phyloP scores from a whole-genome alignment of 2,329 filamentous ascomycete genomes.

The Botryosphaeria dothidea region DNA sequence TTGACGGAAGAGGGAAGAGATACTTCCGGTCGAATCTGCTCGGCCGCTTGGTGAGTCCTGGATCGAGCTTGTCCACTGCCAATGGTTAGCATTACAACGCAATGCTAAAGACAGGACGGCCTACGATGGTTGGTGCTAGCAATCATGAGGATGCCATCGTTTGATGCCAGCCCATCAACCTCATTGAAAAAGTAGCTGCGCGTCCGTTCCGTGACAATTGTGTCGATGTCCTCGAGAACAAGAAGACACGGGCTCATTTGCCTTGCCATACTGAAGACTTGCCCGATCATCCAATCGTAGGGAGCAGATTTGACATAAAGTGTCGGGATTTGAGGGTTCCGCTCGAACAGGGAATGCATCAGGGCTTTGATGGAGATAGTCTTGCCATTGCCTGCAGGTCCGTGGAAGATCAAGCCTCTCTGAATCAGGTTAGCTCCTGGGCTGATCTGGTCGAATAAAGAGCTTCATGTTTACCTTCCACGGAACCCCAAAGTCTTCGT shows the following conservation, averaged over 20 bases:
- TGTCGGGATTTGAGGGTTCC: constrained; percentile 57
- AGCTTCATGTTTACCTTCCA: constrained; percentile 54
- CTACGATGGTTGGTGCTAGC: constrained; percentile 60
- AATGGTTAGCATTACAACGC: background rate
- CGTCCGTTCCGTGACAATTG: constrained; percentile 60
- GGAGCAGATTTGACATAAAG: constrained; percentile 54
- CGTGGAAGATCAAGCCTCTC: constrained; percentile 68
- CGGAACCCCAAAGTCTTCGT: constrained; percentile 62
- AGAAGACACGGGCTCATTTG: constrained; percentile 67
- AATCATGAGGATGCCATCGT: constrained; percentile 71
- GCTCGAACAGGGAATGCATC: constrained; percentile 63
- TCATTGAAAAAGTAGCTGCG: constrained; percentile 73
- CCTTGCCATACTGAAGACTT: constrained; percentile 55
- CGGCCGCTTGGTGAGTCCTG: constrained; percentile 57
- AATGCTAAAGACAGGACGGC: background rate
- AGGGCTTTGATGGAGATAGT: constrained; percentile 71
- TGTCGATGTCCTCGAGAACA: constrained; percentile 72
- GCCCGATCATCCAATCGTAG: constrained; percentile 28
- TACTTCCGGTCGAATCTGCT: constrained; percentile 55
- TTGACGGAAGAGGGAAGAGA: constrained; percentile 59
- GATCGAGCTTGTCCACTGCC: constrained; percentile 65
- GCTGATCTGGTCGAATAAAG: constrained; percentile 29
- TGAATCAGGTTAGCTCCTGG: constrained; percentile 38
- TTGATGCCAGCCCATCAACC: constrained; percentile 68
- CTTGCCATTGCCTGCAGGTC: constrained; percentile 67